Percentiles rank a stretch among this genome's conserved stretches.
These are phyloP conservation scores for Teunomyces cretensis DNA, from an alignment of 805 yeast genomes.

Conservation along the genomic window DNA sequence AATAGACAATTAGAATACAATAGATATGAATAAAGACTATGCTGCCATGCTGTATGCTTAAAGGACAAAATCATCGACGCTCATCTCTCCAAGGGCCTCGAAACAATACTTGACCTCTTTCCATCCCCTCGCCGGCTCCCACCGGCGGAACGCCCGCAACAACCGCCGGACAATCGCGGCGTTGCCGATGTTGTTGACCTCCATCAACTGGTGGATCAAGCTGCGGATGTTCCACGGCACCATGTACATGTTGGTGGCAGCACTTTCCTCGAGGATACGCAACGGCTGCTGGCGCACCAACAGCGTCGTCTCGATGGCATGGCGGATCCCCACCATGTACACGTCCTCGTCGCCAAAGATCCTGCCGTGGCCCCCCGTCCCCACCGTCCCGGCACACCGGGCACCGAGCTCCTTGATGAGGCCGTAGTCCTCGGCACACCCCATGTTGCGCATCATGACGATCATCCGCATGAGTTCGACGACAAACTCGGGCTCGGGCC, in stretches of 20 bases:
- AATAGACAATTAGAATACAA: too few relatives aligned
- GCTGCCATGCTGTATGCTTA: constrained; percentile 8
- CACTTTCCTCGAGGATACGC: background rate
- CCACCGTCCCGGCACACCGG: constrained; percentile 22
- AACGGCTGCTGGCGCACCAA: constrained; percentile 18
- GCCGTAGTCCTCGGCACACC: constrained; percentile 28
- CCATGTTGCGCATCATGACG: constrained; percentile 35
- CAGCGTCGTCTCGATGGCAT: constrained; percentile 38
- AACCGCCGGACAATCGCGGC: constrained; percentile 22
- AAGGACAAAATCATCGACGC: constrained; percentile 25
- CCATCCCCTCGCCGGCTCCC: constrained; percentile 32
- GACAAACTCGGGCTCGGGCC: constrained; percentile 27
- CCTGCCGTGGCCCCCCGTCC: constrained; percentile 27
- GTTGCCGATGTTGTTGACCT: constrained; percentile 30
- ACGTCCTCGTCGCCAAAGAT: constrained; percentile 23
- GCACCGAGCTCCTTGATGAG: constrained; percentile 31
- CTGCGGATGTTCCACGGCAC: constrained; percentile 42
- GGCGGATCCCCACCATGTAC: constrained; percentile 29
- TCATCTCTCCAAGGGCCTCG: constrained; percentile 32
- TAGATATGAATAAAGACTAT: too few relatives aligned
- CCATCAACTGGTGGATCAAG: constrained; percentile 33
- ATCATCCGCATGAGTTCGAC: constrained; percentile 25
- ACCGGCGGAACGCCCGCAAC: constrained; percentile 21
- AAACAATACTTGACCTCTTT: constrained; percentile 32
- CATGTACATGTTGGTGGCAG: constrained; percentile 18